A percentile compares a stretch with the other conserved stretches of the same genome.
Conservation (phyloP, 2,329 filamentous ascomycete species). For the Meredithiella fracta region DNA sequence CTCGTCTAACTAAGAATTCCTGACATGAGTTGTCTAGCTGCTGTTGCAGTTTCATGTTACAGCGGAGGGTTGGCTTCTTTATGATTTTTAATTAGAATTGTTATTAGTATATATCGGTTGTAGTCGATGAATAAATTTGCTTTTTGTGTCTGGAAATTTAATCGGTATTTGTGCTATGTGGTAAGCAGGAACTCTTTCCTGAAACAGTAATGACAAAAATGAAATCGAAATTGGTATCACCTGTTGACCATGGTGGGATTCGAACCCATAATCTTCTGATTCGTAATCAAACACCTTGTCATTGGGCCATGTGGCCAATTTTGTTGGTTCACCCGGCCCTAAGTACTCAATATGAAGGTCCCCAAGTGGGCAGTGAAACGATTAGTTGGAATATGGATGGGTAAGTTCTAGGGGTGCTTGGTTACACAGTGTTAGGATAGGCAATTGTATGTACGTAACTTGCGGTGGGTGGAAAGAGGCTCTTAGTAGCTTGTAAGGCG, state of each 20-base stretch:
- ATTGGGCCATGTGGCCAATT: not conserved
- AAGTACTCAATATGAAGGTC: not conserved
- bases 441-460: too few relatives aligned
- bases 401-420: too few relatives aligned
- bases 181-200: not conserved
- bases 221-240: not conserved
- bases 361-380: not conserved
- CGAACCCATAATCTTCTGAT: not conserved
- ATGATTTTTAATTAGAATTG: not conserved
- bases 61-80: not conserved
- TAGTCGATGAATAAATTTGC: slow-evolving; percentile 8
- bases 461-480: too few relatives aligned
- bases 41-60: not conserved
- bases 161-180: not conserved
- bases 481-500: too few relatives aligned
- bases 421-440: too few relatives aligned
- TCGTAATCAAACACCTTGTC: not conserved
- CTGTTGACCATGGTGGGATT: not conserved
- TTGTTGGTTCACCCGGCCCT: not conserved
- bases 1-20: not conserved
- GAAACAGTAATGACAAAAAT: not conserved
- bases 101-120: slow-evolving; percentile 5
- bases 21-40: not conserved
- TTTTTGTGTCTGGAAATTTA: slow-evolving; percentile 3
- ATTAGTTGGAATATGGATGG: too few relatives aligned